Percentiles rank a stretch among this genome's conserved stretches.
Evolutionary conservation across 441 rosid genomes (phyloP).

Genomic region (Populus tomentosa): DNA sequence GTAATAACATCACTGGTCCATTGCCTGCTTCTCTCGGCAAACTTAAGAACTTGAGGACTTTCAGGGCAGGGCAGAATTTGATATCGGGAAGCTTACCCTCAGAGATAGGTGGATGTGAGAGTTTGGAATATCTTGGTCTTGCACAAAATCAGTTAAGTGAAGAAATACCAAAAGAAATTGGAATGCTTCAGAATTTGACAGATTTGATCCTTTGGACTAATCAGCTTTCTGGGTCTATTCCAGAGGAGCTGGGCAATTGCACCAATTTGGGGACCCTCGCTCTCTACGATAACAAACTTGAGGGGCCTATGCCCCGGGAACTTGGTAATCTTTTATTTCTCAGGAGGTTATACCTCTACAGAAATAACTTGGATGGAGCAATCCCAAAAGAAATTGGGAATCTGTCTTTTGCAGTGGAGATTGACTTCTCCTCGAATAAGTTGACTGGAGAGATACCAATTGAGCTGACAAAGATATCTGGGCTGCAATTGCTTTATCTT

Average conservation of each 20-base stretch:
- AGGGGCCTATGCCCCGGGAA: conserved; percentile 65
- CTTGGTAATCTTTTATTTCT: conserved; percentile 53
- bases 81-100: conserved; percentile 77
- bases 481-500: conserved; percentile 63
- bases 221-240: conserved; percentile 68
- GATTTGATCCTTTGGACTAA: conserved; percentile 74
- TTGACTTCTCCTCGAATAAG: conserved; percentile 80
- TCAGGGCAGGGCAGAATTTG: conserved; percentile 87
- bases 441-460: conserved; percentile 69
- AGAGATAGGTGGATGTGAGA: conserved; percentile 66
- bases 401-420: conserved; percentile 55
- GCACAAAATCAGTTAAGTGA: conserved; percentile 78
- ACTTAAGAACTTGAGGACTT: conserved; percentile 51
- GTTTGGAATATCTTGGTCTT: conserved; percentile 69
- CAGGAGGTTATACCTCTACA: conserved; percentile 56
- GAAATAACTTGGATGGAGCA: conserved; percentile 69
- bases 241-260: conserved; percentile 70
- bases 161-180: conserved; percentile 70
- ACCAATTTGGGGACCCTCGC: conserved; percentile 57
- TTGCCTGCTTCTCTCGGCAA: conserved; percentile 70
- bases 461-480: conserved; percentile 59
- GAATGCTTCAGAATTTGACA: conserved; percentile 54
- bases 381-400: conserved; percentile 80
- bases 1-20: conserved; percentile 71
- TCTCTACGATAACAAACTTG: conserved; percentile 71